A percentile compares a stretch with the other conserved stretches of the same genome.
phyloP scores from a whole-genome alignment of 768 basidiomycete genomes.

The Collybiopsis luxurians region DNA sequence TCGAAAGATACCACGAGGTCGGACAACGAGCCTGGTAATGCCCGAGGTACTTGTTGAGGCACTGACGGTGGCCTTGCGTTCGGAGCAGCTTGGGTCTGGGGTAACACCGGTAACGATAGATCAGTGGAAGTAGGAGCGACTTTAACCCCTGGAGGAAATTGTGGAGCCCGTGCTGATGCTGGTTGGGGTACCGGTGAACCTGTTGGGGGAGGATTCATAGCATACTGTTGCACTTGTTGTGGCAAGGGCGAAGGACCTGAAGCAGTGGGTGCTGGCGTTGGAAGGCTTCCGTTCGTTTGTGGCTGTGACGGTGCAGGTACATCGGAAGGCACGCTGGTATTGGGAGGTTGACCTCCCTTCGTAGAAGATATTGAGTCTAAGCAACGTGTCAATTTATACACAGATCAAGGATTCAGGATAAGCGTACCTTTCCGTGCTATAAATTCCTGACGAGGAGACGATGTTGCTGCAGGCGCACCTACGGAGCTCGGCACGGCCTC shows the following conservation, averaged over 20 bases:
- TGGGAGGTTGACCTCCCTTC: conserved; percentile 27
- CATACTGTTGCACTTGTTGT: conserved; percentile 43
- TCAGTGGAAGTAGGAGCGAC: conserved; percentile 47
- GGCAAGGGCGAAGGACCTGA: conserved; percentile 48
- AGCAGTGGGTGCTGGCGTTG: conserved; percentile 30
- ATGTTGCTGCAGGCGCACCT: conserved; percentile 48
- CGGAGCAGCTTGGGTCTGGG: conserved; percentile 13
- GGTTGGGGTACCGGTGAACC: conserved; percentile 20
- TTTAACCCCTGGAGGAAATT: conserved; percentile 72
- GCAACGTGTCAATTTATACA: conserved; percentile 19
- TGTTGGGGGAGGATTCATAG: conserved; percentile 12
- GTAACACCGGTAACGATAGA: conserved; percentile 23
- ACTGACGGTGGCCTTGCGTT: conserved; percentile 50
- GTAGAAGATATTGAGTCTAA: conserved; percentile 48
- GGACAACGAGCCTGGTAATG: conserved; percentile 82
- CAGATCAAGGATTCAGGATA: neutral
- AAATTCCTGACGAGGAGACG: conserved; percentile 54
- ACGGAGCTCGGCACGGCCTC: conserved; percentile 50
- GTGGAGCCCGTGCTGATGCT: conserved; percentile 32
- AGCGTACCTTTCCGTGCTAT: conserved; percentile 47
- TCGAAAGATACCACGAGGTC: conserved; percentile 95
- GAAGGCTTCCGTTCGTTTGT: conserved; percentile 24
- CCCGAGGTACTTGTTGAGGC: conserved; percentile 43
- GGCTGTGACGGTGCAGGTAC: conserved; percentile 8
- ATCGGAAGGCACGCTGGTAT: conserved; percentile 25